phyloP scores from a whole-genome alignment of 257 asterid species.

The Verbascum thapsus region DNA sequence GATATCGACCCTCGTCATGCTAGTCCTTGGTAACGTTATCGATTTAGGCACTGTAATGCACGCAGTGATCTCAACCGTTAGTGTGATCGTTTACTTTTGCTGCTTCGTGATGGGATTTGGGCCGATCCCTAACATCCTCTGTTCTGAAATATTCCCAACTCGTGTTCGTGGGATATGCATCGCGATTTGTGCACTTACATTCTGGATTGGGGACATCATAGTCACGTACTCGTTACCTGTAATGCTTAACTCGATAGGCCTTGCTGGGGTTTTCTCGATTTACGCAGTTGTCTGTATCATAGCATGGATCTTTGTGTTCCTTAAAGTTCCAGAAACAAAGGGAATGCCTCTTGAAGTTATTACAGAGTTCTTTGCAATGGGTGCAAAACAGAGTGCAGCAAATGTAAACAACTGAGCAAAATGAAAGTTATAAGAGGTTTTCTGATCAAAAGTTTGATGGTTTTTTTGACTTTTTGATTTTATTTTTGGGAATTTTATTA shows the following conservation, averaged over 20 bases:
- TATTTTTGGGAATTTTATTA: too few species aligned
- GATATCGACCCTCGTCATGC: conserved; percentile 52
- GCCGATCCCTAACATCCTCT: conserved; percentile 94
- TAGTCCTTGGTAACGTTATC: conserved; percentile 70
- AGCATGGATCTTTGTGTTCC: conserved; percentile 73
- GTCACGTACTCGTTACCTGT: conserved; percentile 78
- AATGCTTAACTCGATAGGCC: conserved; percentile 74
- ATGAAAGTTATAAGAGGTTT: not conserved
- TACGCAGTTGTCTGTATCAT: conserved; percentile 67
- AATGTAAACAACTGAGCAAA: conserved; percentile 31
- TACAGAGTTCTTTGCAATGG: conserved; percentile 82
- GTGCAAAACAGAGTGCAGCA: conserved; percentile 59
- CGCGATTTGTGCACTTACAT: conserved; percentile 88
- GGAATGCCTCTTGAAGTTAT: conserved; percentile 98
- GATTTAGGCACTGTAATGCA: conserved; percentile 53
- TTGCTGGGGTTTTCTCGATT: conserved; percentile 77
- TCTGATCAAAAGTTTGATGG: conserved; percentile 11
- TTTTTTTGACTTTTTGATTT: not conserved
- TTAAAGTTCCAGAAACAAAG: conserved; percentile 89
- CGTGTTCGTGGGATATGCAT: conserved; percentile 94
- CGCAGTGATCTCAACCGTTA: conserved; percentile 73
- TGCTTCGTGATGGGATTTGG: conserved; percentile 92
- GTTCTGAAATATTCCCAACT: conserved; percentile 94
- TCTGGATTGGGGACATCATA: conserved; percentile 81
- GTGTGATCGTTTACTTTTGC: conserved; percentile 89